Percentiles rank a stretch among this genome's conserved stretches.
Evolutionary conservation across 306 rosid genomes (phyloP).

Genomic region (Rosa persica): DNA sequence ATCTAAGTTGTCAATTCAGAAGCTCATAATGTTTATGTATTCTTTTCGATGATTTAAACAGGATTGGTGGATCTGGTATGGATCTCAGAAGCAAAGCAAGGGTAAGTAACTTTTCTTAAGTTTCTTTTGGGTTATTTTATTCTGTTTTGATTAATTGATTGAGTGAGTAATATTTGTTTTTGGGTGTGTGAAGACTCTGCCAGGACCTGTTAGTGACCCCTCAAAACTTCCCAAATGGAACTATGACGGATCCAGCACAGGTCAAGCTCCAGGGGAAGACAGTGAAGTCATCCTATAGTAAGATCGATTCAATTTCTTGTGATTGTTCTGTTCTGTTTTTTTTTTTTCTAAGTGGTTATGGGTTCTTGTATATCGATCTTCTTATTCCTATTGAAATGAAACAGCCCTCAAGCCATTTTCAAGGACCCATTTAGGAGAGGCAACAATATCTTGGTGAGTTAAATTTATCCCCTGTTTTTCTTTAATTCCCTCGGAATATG

Average conservation of each 20-base stretch:
- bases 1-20: not conserved
- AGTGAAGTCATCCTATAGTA: constrained; percentile 89
- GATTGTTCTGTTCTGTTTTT: not conserved
- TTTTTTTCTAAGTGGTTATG: not conserved
- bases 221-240: constrained; percentile 88
- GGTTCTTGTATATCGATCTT: not conserved
- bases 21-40: not conserved
- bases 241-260: constrained; percentile 91
- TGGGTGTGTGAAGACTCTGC: constrained; percentile 54
- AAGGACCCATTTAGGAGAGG: constrained; percentile 91
- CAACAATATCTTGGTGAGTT: constrained; percentile 62
- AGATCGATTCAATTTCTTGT: constrained; percentile 6
- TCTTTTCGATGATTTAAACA: constrained; percentile 12
- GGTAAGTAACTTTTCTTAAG: constrained; percentile 39
- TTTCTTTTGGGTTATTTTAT: not conserved
- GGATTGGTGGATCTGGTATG: constrained; percentile 97
- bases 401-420: constrained; percentile 90
- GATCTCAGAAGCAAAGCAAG: constrained; percentile 96
- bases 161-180: constrained; percentile 16
- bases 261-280: constrained; percentile 88
- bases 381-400: not conserved
- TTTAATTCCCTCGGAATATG: not conserved
- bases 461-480: not conserved
- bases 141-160: not conserved
- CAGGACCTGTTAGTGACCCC: constrained; percentile 70